Evolutionary conservation across 2,329 filamentous ascomycete genomes (phyloP), one percentile per base, ranked within the genome.

Genomic region (Colletotrichum chrysophilum): DNA sequence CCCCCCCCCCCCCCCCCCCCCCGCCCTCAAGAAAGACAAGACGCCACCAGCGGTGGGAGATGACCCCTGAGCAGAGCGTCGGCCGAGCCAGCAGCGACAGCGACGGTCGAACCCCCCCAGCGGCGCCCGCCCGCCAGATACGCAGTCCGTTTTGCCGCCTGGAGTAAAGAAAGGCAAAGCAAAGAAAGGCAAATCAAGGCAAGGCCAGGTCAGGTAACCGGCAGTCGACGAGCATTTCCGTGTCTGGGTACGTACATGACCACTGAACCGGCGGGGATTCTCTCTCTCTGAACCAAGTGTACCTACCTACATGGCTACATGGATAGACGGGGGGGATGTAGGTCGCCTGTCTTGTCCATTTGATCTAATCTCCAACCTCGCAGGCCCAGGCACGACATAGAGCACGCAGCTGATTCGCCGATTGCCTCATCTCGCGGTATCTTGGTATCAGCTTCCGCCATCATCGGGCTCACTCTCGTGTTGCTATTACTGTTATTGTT

Each of bases 281-380:
- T 43, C 7, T 36, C 34, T 36, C 36, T 43, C 36, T 43, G 36
- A 9, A 43, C 36, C 8, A 18, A 18, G 2, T 43, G 36, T 18
- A 10, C 8, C 8, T 43, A n/a, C 13, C 3, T 36, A 36, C 38
- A 43, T 43, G 38, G 38, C 38, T 43, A 21, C 60, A 36, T 62
- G 60, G 30, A 56, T 56, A 13, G 18, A 24, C 34, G 60, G 32
- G 18, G 10, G 18, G 30, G 18, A 38, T 38, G 32, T 36, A 64
- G 26, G 60, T 64, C 60, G 60, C 60, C 32, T 36, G 60, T 38
- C 60, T 64, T 13, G 60, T 64, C 60, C 32, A 71, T 64, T 75
- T 75, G 72, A 72, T 75, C 73, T 72, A 75, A 75, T 64, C 69
- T 72, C 73, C 69, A 75, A 62, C 73, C 62, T 72, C 61, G 30